Evolutionary conservation across 305 asterid genomes (phyloP), one percentile per base, ranked within the genome.

Genomic region (Fraxinus velutina): DNA sequence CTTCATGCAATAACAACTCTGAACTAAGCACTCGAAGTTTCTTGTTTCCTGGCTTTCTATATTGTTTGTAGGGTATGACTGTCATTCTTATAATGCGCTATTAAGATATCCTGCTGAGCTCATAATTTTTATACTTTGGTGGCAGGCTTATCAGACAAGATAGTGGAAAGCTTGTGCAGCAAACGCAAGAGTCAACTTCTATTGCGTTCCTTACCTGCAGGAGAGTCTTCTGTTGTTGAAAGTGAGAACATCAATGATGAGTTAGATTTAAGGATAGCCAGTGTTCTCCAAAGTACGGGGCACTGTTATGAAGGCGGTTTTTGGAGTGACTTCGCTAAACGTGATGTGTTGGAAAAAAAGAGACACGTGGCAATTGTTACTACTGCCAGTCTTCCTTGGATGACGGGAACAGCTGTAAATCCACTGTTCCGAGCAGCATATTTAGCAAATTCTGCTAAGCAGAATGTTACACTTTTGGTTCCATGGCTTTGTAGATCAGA

Each of bases 331-430:
- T 36, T 78, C 13, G 84, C 89, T 44, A 90, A 92, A 84, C 90
- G 82, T 27, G 91, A 90, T 4, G 70, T 78, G 34, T 81, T 90
- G 0, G 94, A 88, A 79, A 86, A 84, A 78, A 94, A 90, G 89
- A 92, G 99, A 90, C 94, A 96, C 77, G 98, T 96, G 57, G 98
- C 99, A 75, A 96, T 96, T 30, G 97, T 96, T 73, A 96, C 99
- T 64, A 96, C 99, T 21, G 98, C 99, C 80, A 96, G 99, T 88
- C 99, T 96, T 85, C 99, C 99, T 82, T 96, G 99, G 99, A 94
- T 96, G 98, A 96, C 99, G 0, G 99, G 98, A 82, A 96, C 99
- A 71, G 97, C 99, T 84, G 97, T 96, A 76, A 96, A 96, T 84
- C 99, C 99, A 32, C 90, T 96, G 84, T 96, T 94, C 86, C 93